Percentiles rank a stretch among this genome's conserved stretches.
Evolutionary conservation across 1,139 yeast species (phyloP).

Genomic region (Debaryomyces fabryi): DNA sequence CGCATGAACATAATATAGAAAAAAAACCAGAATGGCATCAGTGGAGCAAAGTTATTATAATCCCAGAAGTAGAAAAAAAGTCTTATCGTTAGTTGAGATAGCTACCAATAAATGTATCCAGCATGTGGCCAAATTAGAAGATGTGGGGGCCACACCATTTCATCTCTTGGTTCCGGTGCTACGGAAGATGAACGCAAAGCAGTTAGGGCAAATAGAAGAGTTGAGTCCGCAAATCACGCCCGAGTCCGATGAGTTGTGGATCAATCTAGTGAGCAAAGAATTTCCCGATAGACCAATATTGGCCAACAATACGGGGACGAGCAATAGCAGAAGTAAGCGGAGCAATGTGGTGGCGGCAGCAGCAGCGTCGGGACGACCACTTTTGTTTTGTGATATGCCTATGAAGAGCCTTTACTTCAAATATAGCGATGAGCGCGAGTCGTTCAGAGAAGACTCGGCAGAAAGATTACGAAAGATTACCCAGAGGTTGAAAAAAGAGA

Average conservation of each 20-base stretch:
- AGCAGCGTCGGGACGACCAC: neutral
- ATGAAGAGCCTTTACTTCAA: slow-evolving; percentile 44
- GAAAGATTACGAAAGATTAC: slow-evolving; percentile 50
- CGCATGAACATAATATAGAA: slow-evolving; percentile 3
- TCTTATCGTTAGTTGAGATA: slow-evolving; percentile 16
- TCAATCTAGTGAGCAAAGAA: slow-evolving; percentile 43
- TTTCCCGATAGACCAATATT: slow-evolving; percentile 48
- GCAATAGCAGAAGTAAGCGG: slow-evolving; percentile 8
- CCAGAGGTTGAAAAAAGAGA: slow-evolving; percentile 42
- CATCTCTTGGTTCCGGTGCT: slow-evolving; percentile 49
- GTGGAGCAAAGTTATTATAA: slow-evolving; percentile 1
- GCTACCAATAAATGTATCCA: slow-evolving; percentile 19
- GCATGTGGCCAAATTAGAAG: slow-evolving; percentile 25
- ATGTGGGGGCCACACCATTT: slow-evolving; percentile 53
- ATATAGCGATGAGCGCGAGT: slow-evolving; percentile 47
- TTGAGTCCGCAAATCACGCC: slow-evolving; percentile 47
- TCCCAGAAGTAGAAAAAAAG: slow-evolving; percentile 7
- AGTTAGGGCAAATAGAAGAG: slow-evolving; percentile 46
- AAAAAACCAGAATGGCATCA: neutral
- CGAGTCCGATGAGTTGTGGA: slow-evolving; percentile 58
- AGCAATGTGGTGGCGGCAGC: too few species aligned
- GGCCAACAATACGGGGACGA: slow-evolving; percentile 10
- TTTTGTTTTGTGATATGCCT: slow-evolving; percentile 29
- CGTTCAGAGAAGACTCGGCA: slow-evolving; percentile 53
- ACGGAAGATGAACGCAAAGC: slow-evolving; percentile 47